Base-by-base conservation (phyloP, 345 rosid species). In the Sonneratia caseolaris region DNA sequence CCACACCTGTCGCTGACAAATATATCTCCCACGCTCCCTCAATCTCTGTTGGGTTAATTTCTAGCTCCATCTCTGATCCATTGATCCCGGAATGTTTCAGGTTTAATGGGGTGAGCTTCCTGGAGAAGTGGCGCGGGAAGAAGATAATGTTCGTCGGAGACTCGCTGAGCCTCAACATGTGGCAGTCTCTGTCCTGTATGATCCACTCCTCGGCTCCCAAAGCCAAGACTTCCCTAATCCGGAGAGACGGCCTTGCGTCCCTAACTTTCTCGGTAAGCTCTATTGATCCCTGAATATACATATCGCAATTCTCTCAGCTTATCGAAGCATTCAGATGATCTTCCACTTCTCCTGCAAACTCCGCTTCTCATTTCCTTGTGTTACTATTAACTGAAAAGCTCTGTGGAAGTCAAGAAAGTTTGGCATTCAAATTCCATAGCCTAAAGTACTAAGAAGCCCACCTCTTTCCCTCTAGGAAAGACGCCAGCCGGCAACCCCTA, bases 71-170 rank as follows among this genome's bases (percentile, higher is more conserved):
- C 57, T 4, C 21, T 53, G 57, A 19, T 53, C 51, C 22, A 22
- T 10, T 10, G 64, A 57, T 0, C 64, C 64, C 11, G 22, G 22
- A 19, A 13, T 37, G 59, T 55, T 45, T 68, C 86, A 93, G 98
- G 89, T 94, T 94, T 75, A 87, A 87, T 81, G 98, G 96, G 75
- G 5, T 79, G 75, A 77, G 77, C 80, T 90, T 94, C 78, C 70
- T 94, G 82, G 81, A 84, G 81, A 90, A 80, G 80, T 88, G 88
- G 91, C 85, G 91, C 71, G 98, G 98, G 79, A 93, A 93, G 82
- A 89, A 86, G 87, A 89, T 93, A 42, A 93, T 93, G 98, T 93
- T 93, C 71, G 98, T 93, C 56, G 98, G 98, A 5, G 98, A 93
- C 83, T 93, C 98, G 71, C 85, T 93, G 81, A 91, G 94, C 81